Evolutionary conservation across 371 early-diverging fungal genomes (phyloP).

Genomic region (Mucor indicus): DNA sequence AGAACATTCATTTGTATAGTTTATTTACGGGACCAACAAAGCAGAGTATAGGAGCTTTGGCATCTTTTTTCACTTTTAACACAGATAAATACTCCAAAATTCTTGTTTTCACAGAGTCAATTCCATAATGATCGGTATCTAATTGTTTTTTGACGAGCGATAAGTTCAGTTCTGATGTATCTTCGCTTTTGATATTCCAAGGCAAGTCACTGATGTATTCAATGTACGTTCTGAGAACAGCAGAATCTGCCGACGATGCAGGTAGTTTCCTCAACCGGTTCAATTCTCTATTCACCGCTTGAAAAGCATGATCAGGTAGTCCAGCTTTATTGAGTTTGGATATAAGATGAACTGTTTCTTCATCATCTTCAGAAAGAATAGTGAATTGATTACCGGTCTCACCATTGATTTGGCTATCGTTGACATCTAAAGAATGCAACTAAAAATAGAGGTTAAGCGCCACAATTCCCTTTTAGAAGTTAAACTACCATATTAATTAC

Average conservation of each 20-base stretch:
- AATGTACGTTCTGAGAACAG: constrained; percentile 73
- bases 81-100: constrained; percentile 84
- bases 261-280: constrained; percentile 71
- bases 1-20: not conserved
- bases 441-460: no score
- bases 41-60: constrained; percentile 79
- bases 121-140: constrained; percentile 80
- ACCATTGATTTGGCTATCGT: not conserved
- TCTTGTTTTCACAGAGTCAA: constrained; percentile 79
- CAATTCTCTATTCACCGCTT: constrained; percentile 66
- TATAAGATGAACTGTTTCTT: constrained; percentile 62
- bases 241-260: constrained; percentile 73
- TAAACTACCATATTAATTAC: no score
- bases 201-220: constrained; percentile 79
- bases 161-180: constrained; percentile 53
- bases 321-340: constrained; percentile 53
- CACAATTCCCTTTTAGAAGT: no score
- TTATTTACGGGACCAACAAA: constrained; percentile 63
- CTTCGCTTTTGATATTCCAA: no score
- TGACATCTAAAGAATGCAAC: not conserved
- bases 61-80: constrained; percentile 67
- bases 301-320: constrained; percentile 62
- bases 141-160: constrained; percentile 59
- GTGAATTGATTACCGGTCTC: not conserved
- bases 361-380: constrained; percentile 41